Base-by-base conservation (phyloP, 2,329 filamentous ascomycete species). In the Pestalotiopsis sp. region DNA sequence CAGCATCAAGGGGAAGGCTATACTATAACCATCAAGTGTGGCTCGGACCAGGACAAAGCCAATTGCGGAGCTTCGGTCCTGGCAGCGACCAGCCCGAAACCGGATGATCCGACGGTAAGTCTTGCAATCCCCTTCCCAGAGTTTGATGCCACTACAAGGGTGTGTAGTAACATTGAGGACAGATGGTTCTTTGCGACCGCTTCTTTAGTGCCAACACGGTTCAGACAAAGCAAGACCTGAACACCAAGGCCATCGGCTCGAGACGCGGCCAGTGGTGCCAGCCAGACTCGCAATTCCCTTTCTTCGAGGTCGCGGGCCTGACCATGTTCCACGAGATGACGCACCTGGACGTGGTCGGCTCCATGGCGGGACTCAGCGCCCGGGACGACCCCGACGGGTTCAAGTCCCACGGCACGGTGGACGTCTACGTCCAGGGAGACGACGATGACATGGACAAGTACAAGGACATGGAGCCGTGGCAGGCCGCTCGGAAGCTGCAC, bases 241-340 rank as follows among this genome's bases (percentile, higher is more conserved):
- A 14, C 4, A 45, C 41, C 41, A 45, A 45, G 41, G 13, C 13
- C 4, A 45, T 45, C 4, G 41, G 41, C 41, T 45, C 41, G 14
- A 45, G 41, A n/a, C 41, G 41, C 41, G 41, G 41, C 14, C 41
- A 45, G 2, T 27, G 14, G 60, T 62, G 59, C 27, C 59, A 62
- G 59, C 9, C 59, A 1, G 27, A 17, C 27, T 20, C 13, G 13
- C 17, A 62, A 6, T 62, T 62, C 14, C 59, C 59, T 31, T 62
- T 62, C 59, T 62, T 62, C 25, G 59, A 62, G 59, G 59, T 62
- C n/a, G 59, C 59, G 2, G 59, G 59, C 59, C 59, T 62, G 59
- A 62, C 59, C 59, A 27, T 62, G 59, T 62, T 62, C 31, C 59
- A 62, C 31, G 59, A 62, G 59, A 38, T 62, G 59, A 62, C 59